A percentile compares a stretch with the other conserved stretches of the same genome.
These are phyloP conservation scores for Grosmannia huntii DNA, from an alignment of 2,329 filamentous ascomycete species.

Conservation along the genomic window DNA sequence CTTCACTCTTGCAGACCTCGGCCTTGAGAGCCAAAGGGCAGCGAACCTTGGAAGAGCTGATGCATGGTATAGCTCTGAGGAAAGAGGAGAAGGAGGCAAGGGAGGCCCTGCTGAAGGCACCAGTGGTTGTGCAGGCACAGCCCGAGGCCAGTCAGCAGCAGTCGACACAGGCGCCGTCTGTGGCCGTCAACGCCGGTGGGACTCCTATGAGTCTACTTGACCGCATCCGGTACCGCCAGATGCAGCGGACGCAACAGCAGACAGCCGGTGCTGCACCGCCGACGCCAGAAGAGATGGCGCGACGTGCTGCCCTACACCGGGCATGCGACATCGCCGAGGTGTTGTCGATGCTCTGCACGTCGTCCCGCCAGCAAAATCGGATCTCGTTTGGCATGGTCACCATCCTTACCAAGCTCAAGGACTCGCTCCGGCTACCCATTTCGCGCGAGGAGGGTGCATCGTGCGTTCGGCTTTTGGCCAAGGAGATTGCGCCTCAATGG, in stretches of 20 bases:
- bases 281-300: slow-evolving; percentile 35
- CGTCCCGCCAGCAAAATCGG: slow-evolving; percentile 35
- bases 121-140: neutral
- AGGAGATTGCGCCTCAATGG: slow-evolving; percentile 45
- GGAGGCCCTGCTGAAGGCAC: slow-evolving; percentile 23
- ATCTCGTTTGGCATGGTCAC: slow-evolving; percentile 53
- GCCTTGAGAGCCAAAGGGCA: slow-evolving; percentile 53
- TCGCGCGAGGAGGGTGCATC: slow-evolving; percentile 37
- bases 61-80: slow-evolving; percentile 42
- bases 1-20: slow-evolving; percentile 38
- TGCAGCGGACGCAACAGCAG: slow-evolving; percentile 29
- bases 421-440: slow-evolving; percentile 48
- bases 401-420: slow-evolving; percentile 51
- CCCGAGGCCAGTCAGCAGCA: neutral
- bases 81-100: slow-evolving; percentile 31
- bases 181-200: neutral
- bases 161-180: neutral
- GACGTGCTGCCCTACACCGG: slow-evolving; percentile 52
- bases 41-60: slow-evolving; percentile 55
- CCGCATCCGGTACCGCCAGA: slow-evolving; percentile 60
- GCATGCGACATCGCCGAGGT: slow-evolving; percentile 56
- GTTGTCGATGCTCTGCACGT: slow-evolving; percentile 50
- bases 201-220: slow-evolving; percentile 56
- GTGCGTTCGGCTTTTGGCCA: slow-evolving; percentile 38
- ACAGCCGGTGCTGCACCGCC: slow-evolving; percentile 31